Percentiles rank a stretch among this genome's conserved stretches.
These are phyloP conservation scores for Leccinum ochraceum DNA, from an alignment of 768 basidiomycete genomes.

Conservation along the genomic window DNA sequence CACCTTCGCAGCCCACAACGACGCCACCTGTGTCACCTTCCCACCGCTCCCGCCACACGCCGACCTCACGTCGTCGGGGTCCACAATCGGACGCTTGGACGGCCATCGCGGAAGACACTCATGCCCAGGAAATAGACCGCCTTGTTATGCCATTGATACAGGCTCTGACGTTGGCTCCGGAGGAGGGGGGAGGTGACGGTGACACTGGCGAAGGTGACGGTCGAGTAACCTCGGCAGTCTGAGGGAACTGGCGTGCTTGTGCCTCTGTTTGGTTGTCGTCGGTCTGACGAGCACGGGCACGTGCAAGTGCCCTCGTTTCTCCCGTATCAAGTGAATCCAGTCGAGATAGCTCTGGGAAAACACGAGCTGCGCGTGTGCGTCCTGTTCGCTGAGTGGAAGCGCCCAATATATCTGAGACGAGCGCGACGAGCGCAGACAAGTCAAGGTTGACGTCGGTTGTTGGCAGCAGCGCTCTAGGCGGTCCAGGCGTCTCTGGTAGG, in stretches of 20 bases:
- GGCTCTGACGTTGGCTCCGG: not conserved
- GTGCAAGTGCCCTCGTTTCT: conserved; percentile 16
- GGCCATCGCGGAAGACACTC: no score
- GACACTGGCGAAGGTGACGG: no score
- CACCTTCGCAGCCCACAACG: conserved; percentile 49
- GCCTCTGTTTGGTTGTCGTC: not conserved
- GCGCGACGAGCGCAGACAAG: conserved; percentile 49
- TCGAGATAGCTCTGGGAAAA: conserved; percentile 56
- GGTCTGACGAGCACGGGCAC: not conserved
- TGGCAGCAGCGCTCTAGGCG: no score
- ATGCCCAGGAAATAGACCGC: conserved; percentile 18
- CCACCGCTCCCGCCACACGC: conserved; percentile 79
- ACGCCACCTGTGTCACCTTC: conserved; percentile 22
- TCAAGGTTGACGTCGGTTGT: no score
- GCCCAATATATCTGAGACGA: conserved; percentile 69
- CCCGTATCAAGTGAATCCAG: conserved; percentile 47
- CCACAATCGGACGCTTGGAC: conserved; percentile 15
- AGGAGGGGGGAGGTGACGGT: no score
- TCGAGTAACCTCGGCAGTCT: no score
- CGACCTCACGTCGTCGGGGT: conserved; percentile 67
- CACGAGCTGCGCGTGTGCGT: conserved; percentile 64
- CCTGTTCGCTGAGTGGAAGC: conserved; percentile 56
- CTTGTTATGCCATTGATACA: not conserved
- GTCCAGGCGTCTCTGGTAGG: no score
- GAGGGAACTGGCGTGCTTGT: no score